Evolutionary conservation across 306 rosid genomes (phyloP).

Genomic region (Quercus variabilis): DNA sequence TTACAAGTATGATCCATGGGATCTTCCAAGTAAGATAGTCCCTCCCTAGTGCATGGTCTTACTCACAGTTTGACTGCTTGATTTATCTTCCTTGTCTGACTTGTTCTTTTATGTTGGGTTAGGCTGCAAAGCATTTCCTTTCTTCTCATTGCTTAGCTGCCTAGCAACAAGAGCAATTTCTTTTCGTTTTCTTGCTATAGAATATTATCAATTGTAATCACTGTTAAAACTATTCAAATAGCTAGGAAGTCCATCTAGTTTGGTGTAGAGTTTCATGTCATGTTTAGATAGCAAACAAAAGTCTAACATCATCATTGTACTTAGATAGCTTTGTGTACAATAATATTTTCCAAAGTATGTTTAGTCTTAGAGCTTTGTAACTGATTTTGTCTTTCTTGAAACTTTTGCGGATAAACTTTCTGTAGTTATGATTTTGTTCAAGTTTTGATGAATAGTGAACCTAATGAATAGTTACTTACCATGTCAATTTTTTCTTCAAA

Average conservation of each 20-base stretch:
- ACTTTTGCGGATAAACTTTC: no score
- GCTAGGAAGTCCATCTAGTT: neutral
- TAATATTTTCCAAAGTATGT: neutral
- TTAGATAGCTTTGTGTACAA: neutral
- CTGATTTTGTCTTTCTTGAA: neutral
- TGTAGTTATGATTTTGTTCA: neutral
- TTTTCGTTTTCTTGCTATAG: no score
- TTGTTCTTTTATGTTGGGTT: neutral
- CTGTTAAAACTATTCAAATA: neutral
- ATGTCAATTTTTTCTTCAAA: neutral
- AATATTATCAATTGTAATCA: neutral
- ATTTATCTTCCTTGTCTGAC: neutral
- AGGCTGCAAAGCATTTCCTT: neutral
- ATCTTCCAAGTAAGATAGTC: slow-evolving; percentile 74
- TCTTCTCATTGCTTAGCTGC: neutral
- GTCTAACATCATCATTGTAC: neutral
- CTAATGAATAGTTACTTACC: neutral
- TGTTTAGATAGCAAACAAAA: neutral
- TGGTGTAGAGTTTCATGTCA: neutral
- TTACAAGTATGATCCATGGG: slow-evolving; percentile 83
- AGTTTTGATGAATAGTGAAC: neutral
- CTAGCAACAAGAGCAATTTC: neutral
- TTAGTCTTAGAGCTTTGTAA: neutral
- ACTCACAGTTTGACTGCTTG: neutral
- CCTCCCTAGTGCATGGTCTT: neutral